phyloP scores from a whole-genome alignment of 2,329 filamentous ascomycete genomes.

The Tolypocladium paradoxum region DNA sequence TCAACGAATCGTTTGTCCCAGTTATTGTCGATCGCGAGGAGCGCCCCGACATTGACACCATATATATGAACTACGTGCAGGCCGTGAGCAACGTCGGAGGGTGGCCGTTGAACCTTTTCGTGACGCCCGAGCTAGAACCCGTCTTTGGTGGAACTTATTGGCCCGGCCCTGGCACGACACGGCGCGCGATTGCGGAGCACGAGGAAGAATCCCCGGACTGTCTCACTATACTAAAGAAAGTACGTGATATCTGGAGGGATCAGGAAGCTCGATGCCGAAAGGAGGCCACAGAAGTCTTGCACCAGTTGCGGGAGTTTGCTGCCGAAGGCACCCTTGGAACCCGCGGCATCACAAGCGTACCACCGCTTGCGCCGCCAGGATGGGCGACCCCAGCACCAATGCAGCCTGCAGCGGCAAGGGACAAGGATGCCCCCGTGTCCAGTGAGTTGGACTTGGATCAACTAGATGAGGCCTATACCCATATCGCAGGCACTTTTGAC shows the following conservation, averaged over 20 bases:
- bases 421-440: slow-evolving; percentile 25
- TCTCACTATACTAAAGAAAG: slow-evolving; percentile 70
- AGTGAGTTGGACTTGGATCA: slow-evolving; percentile 81
- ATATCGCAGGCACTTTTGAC: slow-evolving; percentile 76
- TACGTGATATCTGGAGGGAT: slow-evolving; percentile 65
- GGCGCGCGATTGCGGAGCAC: slow-evolving; percentile 22
- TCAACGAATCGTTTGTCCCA: slow-evolving; percentile 83
- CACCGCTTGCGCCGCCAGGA: slow-evolving; percentile 17
- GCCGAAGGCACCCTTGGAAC: slow-evolving; percentile 67
- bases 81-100: slow-evolving; percentile 83
- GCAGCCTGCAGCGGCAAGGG: slow-evolving; percentile 9
- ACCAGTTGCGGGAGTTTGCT: slow-evolving; percentile 75
- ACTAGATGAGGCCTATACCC: slow-evolving; percentile 76
- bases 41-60: slow-evolving; percentile 83
- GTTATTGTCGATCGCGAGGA: slow-evolving; percentile 91
- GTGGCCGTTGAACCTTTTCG: slow-evolving; percentile 94
- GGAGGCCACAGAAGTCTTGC: slow-evolving; percentile 72
- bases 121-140: slow-evolving; percentile 85
- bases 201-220: slow-evolving; percentile 63
- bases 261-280: slow-evolving; percentile 75
- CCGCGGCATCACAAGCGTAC: slow-evolving; percentile 19
- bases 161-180: slow-evolving; percentile 61
- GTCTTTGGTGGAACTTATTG: slow-evolving; percentile 96
- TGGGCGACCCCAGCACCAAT: slow-evolving; percentile 20
- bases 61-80: slow-evolving; percentile 98